These are phyloP conservation scores for Cubamyces sp. DNA, from an alignment of 768 basidiomycete species.

Conservation along the genomic window DNA sequence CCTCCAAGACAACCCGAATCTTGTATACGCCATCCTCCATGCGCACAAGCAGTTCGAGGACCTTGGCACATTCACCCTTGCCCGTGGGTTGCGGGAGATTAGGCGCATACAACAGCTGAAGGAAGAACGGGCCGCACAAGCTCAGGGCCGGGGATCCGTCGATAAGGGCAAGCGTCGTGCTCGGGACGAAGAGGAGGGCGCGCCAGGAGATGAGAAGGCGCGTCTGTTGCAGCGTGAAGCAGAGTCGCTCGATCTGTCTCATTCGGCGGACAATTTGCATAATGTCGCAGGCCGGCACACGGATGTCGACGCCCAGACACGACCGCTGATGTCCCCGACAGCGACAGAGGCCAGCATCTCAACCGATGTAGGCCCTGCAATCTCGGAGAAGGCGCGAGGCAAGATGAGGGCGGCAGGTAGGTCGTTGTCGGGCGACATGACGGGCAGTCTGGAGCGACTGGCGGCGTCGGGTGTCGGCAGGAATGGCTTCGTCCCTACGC, in stretches of 20 bases:
- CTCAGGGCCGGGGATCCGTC: constrained; percentile 31
- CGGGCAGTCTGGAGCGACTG: constrained; percentile 61
- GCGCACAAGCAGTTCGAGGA: constrained; percentile 87
- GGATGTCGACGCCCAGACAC: constrained; percentile 39
- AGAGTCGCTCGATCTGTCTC: constrained; percentile 28
- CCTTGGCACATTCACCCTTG: constrained; percentile 89
- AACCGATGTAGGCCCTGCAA: constrained; percentile 35
- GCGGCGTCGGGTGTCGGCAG: constrained; percentile 76
- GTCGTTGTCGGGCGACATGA: constrained; percentile 55
- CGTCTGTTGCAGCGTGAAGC: constrained; percentile 63
- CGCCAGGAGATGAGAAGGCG: constrained; percentile 65
- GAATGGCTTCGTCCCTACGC: constrained; percentile 93
- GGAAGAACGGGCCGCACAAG: constrained; percentile 59
- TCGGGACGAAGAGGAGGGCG: constrained; percentile 39
- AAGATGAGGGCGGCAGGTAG: constrained; percentile 80
- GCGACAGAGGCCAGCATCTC: constrained; percentile 39
- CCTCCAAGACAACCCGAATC: constrained; percentile 81
- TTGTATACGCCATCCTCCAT: constrained; percentile 84
- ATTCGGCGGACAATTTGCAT: constrained; percentile 29
- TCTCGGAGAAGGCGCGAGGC: constrained; percentile 88
- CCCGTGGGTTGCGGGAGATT: constrained; percentile 84
- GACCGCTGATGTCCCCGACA: constrained; percentile 49
- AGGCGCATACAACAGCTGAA: constrained; percentile 71
- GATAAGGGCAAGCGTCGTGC: constrained; percentile 47
- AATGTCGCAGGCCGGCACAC: constrained; percentile 25